Conservation (phyloP, 345 rosid species). For the Erysimum cheiranthoides region DNA sequence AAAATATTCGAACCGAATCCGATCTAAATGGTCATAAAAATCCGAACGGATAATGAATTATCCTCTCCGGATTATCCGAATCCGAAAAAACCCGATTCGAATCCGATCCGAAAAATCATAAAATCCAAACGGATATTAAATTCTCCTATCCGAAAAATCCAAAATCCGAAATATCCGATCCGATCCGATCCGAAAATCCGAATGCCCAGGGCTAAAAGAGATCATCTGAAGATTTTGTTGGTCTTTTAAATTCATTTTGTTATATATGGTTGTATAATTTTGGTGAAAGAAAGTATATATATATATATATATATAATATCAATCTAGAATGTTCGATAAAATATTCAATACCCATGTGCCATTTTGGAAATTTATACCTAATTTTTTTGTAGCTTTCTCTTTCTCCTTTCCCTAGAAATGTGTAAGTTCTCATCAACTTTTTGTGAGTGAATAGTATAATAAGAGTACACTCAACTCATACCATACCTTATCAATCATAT, state of each 20-base stretch:
- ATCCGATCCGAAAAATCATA: too few relatives aligned
- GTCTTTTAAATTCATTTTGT: slow-evolving; percentile 6
- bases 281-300: not conserved
- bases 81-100: too few relatives aligned
- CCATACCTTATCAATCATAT: slow-evolving; percentile 25
- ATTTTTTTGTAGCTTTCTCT: slow-evolving; percentile 11
- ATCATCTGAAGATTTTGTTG: not conserved
- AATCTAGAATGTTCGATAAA: not conserved
- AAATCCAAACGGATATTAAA: too few relatives aligned
- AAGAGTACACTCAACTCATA: slow-evolving; percentile 18
- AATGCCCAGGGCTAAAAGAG: too few relatives aligned
- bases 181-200: too few relatives aligned
- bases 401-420: slow-evolving; percentile 26
- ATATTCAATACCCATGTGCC: slow-evolving; percentile 32
- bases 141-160: too few relatives aligned
- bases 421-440: slow-evolving; percentile 17
- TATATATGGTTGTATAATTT: not conserved
- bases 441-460: slow-evolving; percentile 15
- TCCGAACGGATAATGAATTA: too few relatives aligned
- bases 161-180: too few relatives aligned
- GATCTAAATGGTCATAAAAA: too few relatives aligned
- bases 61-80: too few relatives aligned
- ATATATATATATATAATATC: too few relatives aligned
- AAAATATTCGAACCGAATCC: too few relatives aligned
- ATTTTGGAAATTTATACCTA: slow-evolving; percentile 20